Base-by-base conservation (phyloP, 2,329 filamentous ascomycete genomes). In the Saccharata proteae region DNA sequence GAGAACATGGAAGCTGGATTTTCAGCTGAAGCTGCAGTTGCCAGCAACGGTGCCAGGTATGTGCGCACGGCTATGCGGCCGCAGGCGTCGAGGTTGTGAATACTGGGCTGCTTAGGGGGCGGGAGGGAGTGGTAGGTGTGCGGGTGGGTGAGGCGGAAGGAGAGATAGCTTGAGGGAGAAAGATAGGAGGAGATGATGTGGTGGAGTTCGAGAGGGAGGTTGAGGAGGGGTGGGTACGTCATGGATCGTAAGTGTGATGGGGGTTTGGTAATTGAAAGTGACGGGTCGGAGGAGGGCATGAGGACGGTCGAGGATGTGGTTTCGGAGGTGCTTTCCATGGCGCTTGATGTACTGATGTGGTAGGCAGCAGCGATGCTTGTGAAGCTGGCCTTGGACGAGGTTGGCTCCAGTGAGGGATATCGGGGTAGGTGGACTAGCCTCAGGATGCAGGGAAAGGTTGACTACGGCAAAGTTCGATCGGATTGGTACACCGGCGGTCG, bases 121-220 rank as follows among this genome's bases (percentile, higher is more conserved):
- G 46, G 40, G 9, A 57, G 31, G 1, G 38, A 43, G 25, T 40
- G 37, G 40, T 54, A 49, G 17, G 60, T 38, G 8, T 40, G 34
- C 8, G 41, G 43, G 27, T 51, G 45, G 5, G 50, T 46, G 24
- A 62, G 49, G 26, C 56, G 56, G 7, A 61, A 45, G 3, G 59
- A 47, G 6, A 61, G 41, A 13, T 52, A 42, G 16, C 44, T 50
- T 23, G 59, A 55, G 1, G 43, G 42, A 5, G 53, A 44, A 6
- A 64, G 49, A 37, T 51, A 38, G 16, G 52, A 41, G 24, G 44
- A 38, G 26, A 62, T 48, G 14, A 43, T 34, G 19, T 43, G 41
- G 23, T 52, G 41, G n/a, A 53, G 32, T 25, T 57, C 52, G 32
- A 53, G 40, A 14, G 59, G 60, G 6, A 62, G 51, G 26, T 27